Base-by-base conservation (phyloP, 345 rosid species). In the Leavenworthia alabamica region DNA sequence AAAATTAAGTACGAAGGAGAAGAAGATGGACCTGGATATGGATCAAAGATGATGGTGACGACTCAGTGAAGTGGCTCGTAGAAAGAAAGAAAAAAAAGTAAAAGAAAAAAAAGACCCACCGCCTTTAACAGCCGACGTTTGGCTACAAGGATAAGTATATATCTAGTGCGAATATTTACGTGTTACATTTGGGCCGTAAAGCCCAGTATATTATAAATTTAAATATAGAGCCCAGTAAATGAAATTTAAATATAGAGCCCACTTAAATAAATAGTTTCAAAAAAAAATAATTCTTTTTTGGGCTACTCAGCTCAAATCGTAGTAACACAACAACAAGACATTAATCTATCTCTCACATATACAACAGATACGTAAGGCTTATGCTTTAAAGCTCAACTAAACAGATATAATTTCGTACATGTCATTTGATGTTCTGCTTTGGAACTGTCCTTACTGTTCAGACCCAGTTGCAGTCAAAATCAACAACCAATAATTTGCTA, bases 361-460 rank as follows among this genome's bases (percentile, higher is more conserved):
- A 12, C 1, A n/a, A n/a, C n/a, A 39, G 2, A 13, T 4, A 22
- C n/a, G 20, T 45, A 49, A 16, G 33, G 51, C 35, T 23, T 17
- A 1, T 44, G 56, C 29, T 60, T 19, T 56, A 12, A 55, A 20
- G 53, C 64, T 54, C 59, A 82, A 19, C 82, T 82, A 8, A n/a
- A n/a, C 22, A 20, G 22, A 43, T 60, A 6, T 17, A 49, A 24
- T 67, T 69, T 60, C 32, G 67, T 53, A 73, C 85, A 88, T 89
- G 78, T 86, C 94, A 61, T 86, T 75, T 60, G 78, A 91, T 79
- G 85, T 88, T 68, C 80, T 84, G 22, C 84, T 86, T 36, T 85
- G 96, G 14, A 80, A 84, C 37, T 88, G 96, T 59, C 91, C 94
- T 1, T 84, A 81, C 71, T 86, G 94, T 54, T 91, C 83, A 26